A percentile compares a stretch with the other conserved stretches of the same genome.
phyloP scores from a whole-genome alignment of 2,329 filamentous ascomycete species.

The Drechslerella coelobrocha region DNA sequence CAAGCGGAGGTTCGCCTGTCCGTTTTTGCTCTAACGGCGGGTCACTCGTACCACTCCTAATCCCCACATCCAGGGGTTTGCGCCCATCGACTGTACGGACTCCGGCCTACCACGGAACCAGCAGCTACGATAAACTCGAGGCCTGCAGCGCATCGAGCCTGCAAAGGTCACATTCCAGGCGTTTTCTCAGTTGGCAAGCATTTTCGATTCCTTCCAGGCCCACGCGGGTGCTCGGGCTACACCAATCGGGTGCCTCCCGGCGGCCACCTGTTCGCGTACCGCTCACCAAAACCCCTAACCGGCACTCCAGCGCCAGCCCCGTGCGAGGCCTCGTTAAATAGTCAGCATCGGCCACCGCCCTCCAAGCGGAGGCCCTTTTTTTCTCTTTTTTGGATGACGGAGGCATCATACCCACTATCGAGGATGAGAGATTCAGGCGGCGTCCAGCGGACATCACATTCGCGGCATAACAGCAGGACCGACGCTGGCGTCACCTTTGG shows the following conservation, averaged over 20 bases:
- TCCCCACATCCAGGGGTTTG: conserved; percentile 1
- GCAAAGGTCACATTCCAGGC: conserved; percentile 28
- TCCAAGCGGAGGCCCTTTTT: conserved; percentile 3
- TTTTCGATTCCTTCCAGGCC: conserved; percentile 21
- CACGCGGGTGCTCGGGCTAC: conserved; percentile 17
- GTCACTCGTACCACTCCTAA: conserved; percentile 25
- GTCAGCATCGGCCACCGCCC: conserved; percentile 11
- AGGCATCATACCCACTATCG: conserved; percentile 45
- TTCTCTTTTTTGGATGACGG: conserved; percentile 36
- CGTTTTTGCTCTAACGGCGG: conserved; percentile 5
- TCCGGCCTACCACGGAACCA: not conserved
- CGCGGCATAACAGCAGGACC: conserved; percentile 20
- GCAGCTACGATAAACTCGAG: too few species aligned
- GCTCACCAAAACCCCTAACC: conserved; percentile 11
- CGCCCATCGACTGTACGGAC: not conserved
- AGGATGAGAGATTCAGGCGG: conserved; percentile 43
- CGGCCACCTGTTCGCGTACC: conserved; percentile 34
- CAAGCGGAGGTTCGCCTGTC: not conserved
- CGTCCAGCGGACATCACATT: conserved; percentile 34
- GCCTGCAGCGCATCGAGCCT: not conserved
- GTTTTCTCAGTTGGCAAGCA: conserved; percentile 4
- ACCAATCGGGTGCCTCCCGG: conserved; percentile 47
- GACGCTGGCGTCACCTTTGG: conserved; percentile 37
- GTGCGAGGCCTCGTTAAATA: conserved; percentile 11
- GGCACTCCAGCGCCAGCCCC: conserved; percentile 8